phyloP scores from a whole-genome alignment of 768 basidiomycete species.

The Mrakia gelida region DNA sequence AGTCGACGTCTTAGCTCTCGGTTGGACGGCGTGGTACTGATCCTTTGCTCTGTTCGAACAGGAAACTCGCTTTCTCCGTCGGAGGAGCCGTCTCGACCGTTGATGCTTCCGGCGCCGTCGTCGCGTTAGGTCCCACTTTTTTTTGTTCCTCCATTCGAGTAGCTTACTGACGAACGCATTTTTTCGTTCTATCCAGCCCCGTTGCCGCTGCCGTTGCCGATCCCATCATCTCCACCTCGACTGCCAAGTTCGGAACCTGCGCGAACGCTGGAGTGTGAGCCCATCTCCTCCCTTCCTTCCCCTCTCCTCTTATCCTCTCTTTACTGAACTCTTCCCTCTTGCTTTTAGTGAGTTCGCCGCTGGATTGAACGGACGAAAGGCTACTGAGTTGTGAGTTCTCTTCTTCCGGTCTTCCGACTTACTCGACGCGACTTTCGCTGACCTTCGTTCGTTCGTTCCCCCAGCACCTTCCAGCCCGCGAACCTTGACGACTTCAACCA shows the following conservation, averaged over 20 bases:
- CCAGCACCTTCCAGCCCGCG: constrained; percentile 35
- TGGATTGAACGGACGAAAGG: neutral
- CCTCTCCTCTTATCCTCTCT: neutral
- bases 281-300: constrained; percentile 22
- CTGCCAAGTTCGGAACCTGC: neutral
- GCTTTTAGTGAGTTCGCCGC: neutral
- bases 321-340: neutral
- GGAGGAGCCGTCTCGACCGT: neutral
- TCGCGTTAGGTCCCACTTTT: neutral
- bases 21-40: neutral
- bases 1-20: neutral
- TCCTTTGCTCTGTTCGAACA: neutral
- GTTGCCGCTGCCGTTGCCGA: neutral
- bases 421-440: neutral
- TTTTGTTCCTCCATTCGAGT: too few species aligned
- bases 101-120: neutral
- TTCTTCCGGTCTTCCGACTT: neutral
- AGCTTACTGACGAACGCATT: too few species aligned
- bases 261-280: constrained; percentile 24
- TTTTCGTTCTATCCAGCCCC: neutral
- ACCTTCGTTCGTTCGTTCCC: neutral
- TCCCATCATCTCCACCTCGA: neutral
- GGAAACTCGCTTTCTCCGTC: neutral
- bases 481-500: constrained; percentile 37
- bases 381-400: neutral